phyloP scores from a whole-genome alignment of 768 basidiomycete genomes.

The Tephrocybe sp. region DNA sequence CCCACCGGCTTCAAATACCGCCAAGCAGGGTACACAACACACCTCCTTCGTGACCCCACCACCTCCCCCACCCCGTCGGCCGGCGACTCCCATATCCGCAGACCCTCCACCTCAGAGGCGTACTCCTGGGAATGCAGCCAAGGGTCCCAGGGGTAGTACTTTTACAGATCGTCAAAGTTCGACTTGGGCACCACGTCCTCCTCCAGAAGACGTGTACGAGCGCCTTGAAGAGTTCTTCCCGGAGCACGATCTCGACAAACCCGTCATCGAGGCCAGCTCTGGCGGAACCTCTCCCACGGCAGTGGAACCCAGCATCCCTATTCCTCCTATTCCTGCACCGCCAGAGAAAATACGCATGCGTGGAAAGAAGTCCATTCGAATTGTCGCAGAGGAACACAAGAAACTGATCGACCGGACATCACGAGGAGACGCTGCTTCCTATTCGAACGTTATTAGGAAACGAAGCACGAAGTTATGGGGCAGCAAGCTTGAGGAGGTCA shows the following conservation, averaged over 20 bases:
- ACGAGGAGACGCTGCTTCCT: slow-evolving; percentile 50
- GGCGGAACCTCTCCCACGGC: slow-evolving; percentile 79
- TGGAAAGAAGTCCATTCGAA: slow-evolving; percentile 89
- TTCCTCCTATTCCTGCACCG: slow-evolving; percentile 32
- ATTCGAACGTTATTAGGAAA: slow-evolving; percentile 61
- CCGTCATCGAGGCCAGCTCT: slow-evolving; percentile 85
- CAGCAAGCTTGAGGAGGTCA: slow-evolving; percentile 90
- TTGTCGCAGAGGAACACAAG: slow-evolving; percentile 89
- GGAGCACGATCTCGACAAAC: slow-evolving; percentile 92
- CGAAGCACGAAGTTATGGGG: slow-evolving; percentile 97
- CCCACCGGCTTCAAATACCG: slow-evolving; percentile 3
- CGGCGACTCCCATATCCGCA: slow-evolving; percentile 19
- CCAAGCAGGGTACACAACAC: slow-evolving; percentile 13
- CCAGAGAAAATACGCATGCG: slow-evolving; percentile 45
- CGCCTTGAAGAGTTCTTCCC: slow-evolving; percentile 95
- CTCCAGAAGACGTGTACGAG: slow-evolving; percentile 91
- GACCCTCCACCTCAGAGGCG: slow-evolving; percentile 20
- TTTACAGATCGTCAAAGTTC: slow-evolving; percentile 64
- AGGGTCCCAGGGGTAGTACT: slow-evolving; percentile 45
- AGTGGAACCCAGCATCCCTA: slow-evolving; percentile 48
- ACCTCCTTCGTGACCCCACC: slow-evolving; percentile 22
- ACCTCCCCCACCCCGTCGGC: slow-evolving; percentile 21
- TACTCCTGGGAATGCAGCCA: slow-evolving; percentile 28
- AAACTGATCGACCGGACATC: slow-evolving; percentile 71
- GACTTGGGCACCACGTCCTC: slow-evolving; percentile 89